Conservation (phyloP, 257 asterid species). For the Penstemon barbatus region DNA sequence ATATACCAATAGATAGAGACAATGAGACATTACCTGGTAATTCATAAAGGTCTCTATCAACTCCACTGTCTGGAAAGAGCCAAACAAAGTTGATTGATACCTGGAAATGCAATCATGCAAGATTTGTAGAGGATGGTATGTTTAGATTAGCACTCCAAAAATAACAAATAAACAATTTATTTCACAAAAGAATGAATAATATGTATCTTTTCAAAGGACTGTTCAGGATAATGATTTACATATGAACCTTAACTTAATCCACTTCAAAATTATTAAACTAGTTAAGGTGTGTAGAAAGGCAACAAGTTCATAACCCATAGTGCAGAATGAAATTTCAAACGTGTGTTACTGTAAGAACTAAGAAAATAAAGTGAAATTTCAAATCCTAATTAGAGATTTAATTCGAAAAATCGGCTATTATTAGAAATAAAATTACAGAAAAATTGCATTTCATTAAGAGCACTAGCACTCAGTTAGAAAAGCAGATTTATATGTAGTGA, state of each 20-base stretch:
- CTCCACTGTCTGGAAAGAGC: slow-evolving; percentile 91
- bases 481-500: background rate
- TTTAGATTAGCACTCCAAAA: too few species aligned
- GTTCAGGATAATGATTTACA: background rate
- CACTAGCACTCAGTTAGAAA: too few species aligned
- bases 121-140: background rate
- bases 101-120: slow-evolving; percentile 35
- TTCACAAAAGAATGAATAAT: too few species aligned
- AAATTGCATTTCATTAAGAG: too few species aligned
- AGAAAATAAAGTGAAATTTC: too few species aligned
- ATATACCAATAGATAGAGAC: slow-evolving; percentile 8
- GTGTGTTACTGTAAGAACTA: too few species aligned
- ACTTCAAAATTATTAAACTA: too few species aligned
- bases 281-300: background rate
- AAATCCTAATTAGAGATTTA: too few species aligned
- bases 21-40: slow-evolving; percentile 60
- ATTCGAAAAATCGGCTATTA: too few species aligned
- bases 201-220: background rate
- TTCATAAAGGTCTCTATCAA: slow-evolving; percentile 97
- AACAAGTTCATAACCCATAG: background rate
- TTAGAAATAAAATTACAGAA: too few species aligned
- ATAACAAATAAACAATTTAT: too few species aligned
- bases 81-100: slow-evolving; percentile 94
- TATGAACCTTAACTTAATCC: background rate
- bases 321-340: too few species aligned